Conservation (phyloP, 2,329 filamentous ascomycete genomes). For the Pseudopyricularia cyperi region DNA sequence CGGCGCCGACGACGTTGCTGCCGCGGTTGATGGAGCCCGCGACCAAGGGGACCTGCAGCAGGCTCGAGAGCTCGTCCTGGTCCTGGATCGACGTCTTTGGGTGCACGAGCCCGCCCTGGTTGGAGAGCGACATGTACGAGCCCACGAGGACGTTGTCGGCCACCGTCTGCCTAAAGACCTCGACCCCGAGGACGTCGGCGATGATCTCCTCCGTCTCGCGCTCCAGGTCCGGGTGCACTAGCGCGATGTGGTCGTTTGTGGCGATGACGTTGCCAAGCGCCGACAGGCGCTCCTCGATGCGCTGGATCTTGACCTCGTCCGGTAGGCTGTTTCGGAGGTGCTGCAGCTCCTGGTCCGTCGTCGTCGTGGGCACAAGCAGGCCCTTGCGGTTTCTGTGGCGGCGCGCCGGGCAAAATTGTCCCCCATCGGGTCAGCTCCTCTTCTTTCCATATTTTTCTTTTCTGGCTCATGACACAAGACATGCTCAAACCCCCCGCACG, state of each 20-base stretch:
- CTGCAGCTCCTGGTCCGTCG: conserved; percentile 95
- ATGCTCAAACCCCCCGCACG: not conserved
- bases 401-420: not conserved
- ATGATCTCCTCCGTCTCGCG: conserved; percentile 98
- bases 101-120: conserved; percentile 93
- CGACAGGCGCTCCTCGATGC: conserved; percentile 92
- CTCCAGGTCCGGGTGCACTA: conserved; percentile 92
- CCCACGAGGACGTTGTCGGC: conserved; percentile 95
- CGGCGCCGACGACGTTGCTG: conserved; percentile 86
- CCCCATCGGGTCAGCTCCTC: not conserved
- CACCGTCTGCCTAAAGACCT: conserved; percentile 88
- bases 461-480: not conserved
- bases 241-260: conserved; percentile 89
- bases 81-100: conserved; percentile 95
- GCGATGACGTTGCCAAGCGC: conserved; percentile 96
- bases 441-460: not conserved
- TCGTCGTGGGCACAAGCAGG: conserved; percentile 88
- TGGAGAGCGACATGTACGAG: conserved; percentile 91
- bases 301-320: conserved; percentile 83
- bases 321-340: conserved; percentile 92
- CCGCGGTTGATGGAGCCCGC: conserved; percentile 90
- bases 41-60: conserved; percentile 91
- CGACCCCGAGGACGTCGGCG: conserved; percentile 80
- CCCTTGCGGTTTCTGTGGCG: conserved; percentile 77
- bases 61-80: conserved; percentile 87